These are phyloP conservation scores for Metschnikowia hibisci DNA, from an alignment of 805 yeast genomes.

Conservation along the genomic window DNA sequence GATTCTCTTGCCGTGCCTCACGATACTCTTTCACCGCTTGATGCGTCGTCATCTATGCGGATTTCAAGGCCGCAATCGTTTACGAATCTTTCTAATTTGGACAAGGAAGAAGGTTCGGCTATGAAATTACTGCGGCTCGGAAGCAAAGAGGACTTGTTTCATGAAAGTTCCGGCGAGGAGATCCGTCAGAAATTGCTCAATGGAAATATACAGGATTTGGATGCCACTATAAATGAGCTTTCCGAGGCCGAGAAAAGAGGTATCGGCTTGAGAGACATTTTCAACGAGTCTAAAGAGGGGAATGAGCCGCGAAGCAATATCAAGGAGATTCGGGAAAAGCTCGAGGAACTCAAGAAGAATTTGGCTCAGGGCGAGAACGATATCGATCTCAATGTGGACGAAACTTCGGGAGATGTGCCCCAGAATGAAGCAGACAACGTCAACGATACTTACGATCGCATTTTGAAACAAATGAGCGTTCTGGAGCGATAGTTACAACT, in stretches of 20 bases:
- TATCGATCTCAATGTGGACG: not conserved
- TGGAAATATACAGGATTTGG: conserved; percentile 32
- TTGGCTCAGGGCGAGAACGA: conserved; percentile 3
- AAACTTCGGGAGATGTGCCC: not conserved
- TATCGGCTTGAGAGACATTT: conserved; percentile 25
- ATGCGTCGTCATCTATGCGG: conserved; percentile 9
- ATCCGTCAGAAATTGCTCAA: conserved; percentile 31
- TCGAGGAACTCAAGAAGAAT: conserved; percentile 7
- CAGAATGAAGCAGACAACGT: conserved; percentile 1
- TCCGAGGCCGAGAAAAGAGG: conserved; percentile 31
- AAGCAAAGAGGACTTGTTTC: conserved; percentile 9
- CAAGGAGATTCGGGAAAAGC: conserved; percentile 9
- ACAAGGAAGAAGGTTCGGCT: conserved; percentile 41
- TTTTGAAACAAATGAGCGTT: conserved; percentile 4
- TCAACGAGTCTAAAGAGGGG: conserved; percentile 7
- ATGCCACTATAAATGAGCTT: conserved; percentile 30
- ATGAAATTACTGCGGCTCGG: conserved; percentile 31
- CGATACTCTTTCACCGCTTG: conserved; percentile 7
- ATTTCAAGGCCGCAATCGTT: conserved; percentile 17
- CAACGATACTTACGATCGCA: conserved; percentile 1
- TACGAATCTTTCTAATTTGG: conserved; percentile 31
- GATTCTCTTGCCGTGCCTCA: conserved; percentile 6
- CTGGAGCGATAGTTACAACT: not conserved
- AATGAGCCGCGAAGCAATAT: conserved; percentile 3
- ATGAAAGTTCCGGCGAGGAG: conserved; percentile 33